Conservation (phyloP, 2,329 filamentous ascomycete genomes). For the Trichoderma koningiopsis region DNA sequence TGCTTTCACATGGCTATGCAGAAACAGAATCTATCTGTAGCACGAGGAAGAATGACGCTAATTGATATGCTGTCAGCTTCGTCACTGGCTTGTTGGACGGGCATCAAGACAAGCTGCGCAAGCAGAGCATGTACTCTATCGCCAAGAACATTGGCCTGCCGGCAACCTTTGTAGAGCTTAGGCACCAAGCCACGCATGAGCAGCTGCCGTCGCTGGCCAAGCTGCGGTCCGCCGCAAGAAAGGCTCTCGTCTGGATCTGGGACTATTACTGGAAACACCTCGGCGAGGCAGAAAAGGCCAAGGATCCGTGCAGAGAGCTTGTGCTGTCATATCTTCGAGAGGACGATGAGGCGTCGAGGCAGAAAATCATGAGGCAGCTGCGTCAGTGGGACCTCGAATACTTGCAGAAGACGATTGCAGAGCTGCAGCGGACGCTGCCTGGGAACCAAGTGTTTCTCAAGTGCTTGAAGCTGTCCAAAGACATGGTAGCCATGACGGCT, state of each 20-base stretch:
- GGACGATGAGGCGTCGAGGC: constrained; percentile 35
- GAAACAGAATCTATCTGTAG: neutral
- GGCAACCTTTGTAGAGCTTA: constrained; percentile 81
- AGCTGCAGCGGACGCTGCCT: constrained; percentile 44
- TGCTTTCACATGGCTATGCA: neutral
- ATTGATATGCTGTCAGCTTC: constrained; percentile 54
- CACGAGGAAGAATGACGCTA: constrained; percentile 4
- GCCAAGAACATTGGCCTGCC: constrained; percentile 70
- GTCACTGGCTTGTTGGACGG: constrained; percentile 79
- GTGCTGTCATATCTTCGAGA: constrained; percentile 45
- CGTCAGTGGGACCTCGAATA: constrained; percentile 41
- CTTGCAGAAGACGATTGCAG: constrained; percentile 44
- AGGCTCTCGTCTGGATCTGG: constrained; percentile 84
- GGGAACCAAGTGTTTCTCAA: constrained; percentile 49
- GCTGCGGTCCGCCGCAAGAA: constrained; percentile 67
- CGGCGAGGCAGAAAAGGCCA: constrained; percentile 31
- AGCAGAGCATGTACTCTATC: constrained; percentile 72
- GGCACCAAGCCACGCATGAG: constrained; percentile 89
- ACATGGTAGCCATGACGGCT: constrained; percentile 38
- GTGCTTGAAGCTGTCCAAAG: constrained; percentile 48
- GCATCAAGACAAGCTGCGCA: constrained; percentile 67
- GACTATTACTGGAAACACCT: constrained; percentile 77
- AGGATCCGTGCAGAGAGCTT: constrained; percentile 38
- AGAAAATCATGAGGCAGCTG: constrained; percentile 36
- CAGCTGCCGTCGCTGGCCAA: constrained; percentile 76